Evolutionary conservation across 495 filamentous ascomycete species (phyloP).

Genomic region (Aspergillus cavernicola): DNA sequence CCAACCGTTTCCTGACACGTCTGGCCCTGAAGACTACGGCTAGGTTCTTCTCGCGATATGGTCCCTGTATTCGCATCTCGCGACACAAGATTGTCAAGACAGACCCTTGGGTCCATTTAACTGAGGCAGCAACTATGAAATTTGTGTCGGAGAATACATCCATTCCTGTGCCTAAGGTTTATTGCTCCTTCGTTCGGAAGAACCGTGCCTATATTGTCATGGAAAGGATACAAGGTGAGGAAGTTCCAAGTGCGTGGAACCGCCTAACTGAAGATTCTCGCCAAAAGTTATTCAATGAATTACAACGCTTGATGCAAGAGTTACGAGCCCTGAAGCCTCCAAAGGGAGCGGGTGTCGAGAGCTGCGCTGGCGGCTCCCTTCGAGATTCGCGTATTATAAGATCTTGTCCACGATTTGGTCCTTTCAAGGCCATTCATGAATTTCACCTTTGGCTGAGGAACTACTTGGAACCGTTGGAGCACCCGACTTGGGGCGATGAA

Average conservation of each 20-base stretch:
- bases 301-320: not conserved
- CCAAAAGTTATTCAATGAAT: not conserved
- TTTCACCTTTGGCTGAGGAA: not conserved
- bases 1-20: conserved; percentile 11
- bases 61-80: not conserved
- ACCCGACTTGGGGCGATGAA: not conserved
- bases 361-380: not conserved
- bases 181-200: conserved; percentile 3
- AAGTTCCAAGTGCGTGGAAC: no score
- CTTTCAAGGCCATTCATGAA: not conserved
- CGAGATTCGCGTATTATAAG: not conserved
- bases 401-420: conserved; percentile 8
- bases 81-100: not conserved
- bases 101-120: not conserved
- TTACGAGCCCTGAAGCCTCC: conserved; percentile 3
- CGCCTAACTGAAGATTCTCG: no score
- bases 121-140: not conserved
- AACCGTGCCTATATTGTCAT: not conserved
- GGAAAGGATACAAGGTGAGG: no score
- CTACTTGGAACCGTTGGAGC: not conserved
- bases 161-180: conserved; percentile 7
- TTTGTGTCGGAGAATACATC: conserved; percentile 1
- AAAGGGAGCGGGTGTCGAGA: not conserved
- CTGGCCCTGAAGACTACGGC: not conserved
- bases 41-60: not conserved